phyloP scores from a whole-genome alignment of 1,284 basidiomycete genomes.

The Fistulina hepatica region DNA sequence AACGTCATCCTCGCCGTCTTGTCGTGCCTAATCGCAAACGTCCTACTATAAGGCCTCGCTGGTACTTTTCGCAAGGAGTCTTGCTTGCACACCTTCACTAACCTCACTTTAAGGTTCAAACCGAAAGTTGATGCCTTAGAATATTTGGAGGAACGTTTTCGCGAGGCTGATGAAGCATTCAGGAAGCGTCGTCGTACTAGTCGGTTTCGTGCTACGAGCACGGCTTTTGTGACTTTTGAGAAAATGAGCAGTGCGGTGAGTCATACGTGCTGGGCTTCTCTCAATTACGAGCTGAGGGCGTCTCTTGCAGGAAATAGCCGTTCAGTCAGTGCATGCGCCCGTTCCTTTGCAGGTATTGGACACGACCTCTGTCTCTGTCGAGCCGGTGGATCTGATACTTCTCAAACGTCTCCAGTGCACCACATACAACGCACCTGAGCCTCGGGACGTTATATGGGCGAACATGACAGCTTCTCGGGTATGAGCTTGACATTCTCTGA shows the following conservation, averaged over 20 bases:
- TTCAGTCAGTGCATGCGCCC: slow-evolving; percentile 76
- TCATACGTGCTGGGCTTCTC: slow-evolving; percentile 35
- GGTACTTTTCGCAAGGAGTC: background rate
- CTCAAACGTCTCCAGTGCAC: too few relatives aligned
- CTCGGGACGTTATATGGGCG: slow-evolving; percentile 91
- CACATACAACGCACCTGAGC: slow-evolving; percentile 82
- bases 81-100: background rate
- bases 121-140: slow-evolving; percentile 78
- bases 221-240: slow-evolving; percentile 94
- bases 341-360: too few relatives aligned
- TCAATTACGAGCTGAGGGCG: background rate
- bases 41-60: slow-evolving; percentile 53
- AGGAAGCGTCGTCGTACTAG: slow-evolving; percentile 52
- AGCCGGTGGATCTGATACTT: too few relatives aligned
- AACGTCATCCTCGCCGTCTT: slow-evolving; percentile 39
- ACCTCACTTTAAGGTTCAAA: slow-evolving; percentile 44
- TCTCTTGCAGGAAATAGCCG: slow-evolving; percentile 67
- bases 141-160: slow-evolving; percentile 70
- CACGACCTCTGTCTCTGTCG: too few relatives aligned
- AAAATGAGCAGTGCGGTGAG: slow-evolving; percentile 86
- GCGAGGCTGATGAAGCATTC: slow-evolving; percentile 71
- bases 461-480: slow-evolving; percentile 65
- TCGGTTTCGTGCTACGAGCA: slow-evolving; percentile 67
- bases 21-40: slow-evolving; percentile 65
- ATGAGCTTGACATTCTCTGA: background rate